Conservation (phyloP, 176 grass and related monocot species). For the Areca catechu region DNA sequence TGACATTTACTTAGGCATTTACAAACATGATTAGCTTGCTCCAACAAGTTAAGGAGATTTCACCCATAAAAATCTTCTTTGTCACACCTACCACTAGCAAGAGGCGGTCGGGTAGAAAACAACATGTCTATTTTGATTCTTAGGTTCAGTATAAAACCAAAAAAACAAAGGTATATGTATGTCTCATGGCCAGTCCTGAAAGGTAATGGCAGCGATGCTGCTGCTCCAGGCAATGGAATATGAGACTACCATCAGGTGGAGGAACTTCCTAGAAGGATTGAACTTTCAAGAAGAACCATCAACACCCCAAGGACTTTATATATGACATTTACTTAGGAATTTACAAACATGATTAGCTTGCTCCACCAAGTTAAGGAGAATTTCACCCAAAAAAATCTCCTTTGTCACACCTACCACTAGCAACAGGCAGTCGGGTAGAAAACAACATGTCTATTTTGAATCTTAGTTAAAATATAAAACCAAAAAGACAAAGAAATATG, state of each 20-base stretch:
- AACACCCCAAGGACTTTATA: neutral
- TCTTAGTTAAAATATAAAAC: no score
- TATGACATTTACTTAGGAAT: neutral
- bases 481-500: no score
- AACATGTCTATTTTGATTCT: no score
- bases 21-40: neutral
- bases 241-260: neutral
- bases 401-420: no score
- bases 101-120: no score
- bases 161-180: no score
- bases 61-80: no score
- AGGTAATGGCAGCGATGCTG: conserved; percentile 3
- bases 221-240: conserved; percentile 11
- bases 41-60: neutral
- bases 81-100: no score
- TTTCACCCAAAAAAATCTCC: neutral
- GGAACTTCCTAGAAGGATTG: neutral
- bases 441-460: no score
- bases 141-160: no score
- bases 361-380: neutral
- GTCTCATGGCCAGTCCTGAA: conserved; percentile 12
- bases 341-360: neutral
- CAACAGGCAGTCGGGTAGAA: no score
- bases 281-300: neutral
- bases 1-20: no score